These are phyloP conservation scores for Fusarium dimerum DNA, from an alignment of 2,329 filamentous ascomycete genomes.

Conservation along the genomic window DNA sequence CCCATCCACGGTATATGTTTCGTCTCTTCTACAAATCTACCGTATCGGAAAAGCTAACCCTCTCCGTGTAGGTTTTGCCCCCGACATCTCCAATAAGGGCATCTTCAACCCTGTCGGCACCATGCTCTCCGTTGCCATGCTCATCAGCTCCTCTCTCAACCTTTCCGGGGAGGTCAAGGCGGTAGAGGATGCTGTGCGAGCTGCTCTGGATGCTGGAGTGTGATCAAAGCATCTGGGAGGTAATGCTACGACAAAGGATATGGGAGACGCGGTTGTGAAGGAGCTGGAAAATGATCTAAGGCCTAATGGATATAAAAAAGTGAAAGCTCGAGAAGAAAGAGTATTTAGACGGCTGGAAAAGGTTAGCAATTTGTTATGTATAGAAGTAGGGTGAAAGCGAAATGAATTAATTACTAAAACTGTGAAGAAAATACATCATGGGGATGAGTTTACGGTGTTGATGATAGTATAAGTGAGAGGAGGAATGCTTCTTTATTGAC, in stretches of 20 bases:
- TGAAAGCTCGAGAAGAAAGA: not conserved
- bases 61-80: conserved; percentile 19
- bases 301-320: conserved; percentile 14
- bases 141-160: conserved; percentile 89
- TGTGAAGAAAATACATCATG: too few species aligned
- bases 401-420: too few species aligned
- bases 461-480: too few species aligned
- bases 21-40: not conserved
- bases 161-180: conserved; percentile 74
- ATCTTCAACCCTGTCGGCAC: conserved; percentile 89
- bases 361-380: too few species aligned
- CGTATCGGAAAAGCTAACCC: conserved; percentile 2
- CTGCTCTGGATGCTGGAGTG: conserved; percentile 76
- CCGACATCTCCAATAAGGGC: conserved; percentile 82
- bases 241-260: conserved; percentile 67
- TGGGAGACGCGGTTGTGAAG: conserved; percentile 72
- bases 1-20: conserved; percentile 81
- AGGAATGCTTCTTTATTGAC: too few species aligned
- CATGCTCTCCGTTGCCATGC: conserved; percentile 91
- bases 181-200: conserved; percentile 79
- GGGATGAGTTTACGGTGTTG: too few species aligned
- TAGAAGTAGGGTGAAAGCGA: too few species aligned
- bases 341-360: too few species aligned
- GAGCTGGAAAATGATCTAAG: conserved; percentile 72
- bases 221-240: conserved; percentile 87